phyloP scores from a whole-genome alignment of 352 stramenopile genomes.

The Pythium scleroteichum region DNA sequence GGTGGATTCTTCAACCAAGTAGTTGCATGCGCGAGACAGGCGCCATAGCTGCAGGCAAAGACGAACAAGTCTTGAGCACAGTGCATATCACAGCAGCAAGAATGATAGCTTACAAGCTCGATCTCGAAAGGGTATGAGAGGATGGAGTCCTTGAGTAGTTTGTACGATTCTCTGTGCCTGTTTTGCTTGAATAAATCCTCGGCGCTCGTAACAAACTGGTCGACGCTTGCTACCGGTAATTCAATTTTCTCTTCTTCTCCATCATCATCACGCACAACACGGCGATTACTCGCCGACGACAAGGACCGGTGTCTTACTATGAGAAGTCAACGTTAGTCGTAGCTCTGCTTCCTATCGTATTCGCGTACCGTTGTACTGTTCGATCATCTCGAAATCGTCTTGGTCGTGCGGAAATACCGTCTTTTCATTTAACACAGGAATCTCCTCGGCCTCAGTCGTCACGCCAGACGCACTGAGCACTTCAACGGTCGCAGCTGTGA shows the following conservation, averaged over 20 bases:
- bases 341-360: neutral
- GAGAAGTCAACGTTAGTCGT: neutral
- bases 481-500: conserved; percentile 66
- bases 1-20: conserved; percentile 47
- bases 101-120: conserved; percentile 47
- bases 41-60: conserved; percentile 62
- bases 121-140: conserved; percentile 40
- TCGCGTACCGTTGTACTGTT: conserved; percentile 34
- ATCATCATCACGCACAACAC: conserved; percentile 7
- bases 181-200: conserved; percentile 57
- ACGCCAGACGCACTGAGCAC: conserved; percentile 26
- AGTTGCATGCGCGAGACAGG: conserved; percentile 60
- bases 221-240: conserved; percentile 24
- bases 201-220: conserved; percentile 34
- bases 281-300: neutral
- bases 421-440: conserved; percentile 56
- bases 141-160: conserved; percentile 46
- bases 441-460: conserved; percentile 20
- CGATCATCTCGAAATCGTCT: conserved; percentile 59
- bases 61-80: too few relatives aligned
- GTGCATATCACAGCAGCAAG: too few relatives aligned
- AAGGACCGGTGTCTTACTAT: neutral
- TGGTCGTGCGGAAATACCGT: conserved; percentile 55
- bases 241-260: conserved; percentile 40
- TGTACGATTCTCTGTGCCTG: conserved; percentile 38